These are phyloP conservation scores for Aspergillus nomiae DNA, from an alignment of 2,329 filamentous ascomycete genomes.

Conservation along the genomic window DNA sequence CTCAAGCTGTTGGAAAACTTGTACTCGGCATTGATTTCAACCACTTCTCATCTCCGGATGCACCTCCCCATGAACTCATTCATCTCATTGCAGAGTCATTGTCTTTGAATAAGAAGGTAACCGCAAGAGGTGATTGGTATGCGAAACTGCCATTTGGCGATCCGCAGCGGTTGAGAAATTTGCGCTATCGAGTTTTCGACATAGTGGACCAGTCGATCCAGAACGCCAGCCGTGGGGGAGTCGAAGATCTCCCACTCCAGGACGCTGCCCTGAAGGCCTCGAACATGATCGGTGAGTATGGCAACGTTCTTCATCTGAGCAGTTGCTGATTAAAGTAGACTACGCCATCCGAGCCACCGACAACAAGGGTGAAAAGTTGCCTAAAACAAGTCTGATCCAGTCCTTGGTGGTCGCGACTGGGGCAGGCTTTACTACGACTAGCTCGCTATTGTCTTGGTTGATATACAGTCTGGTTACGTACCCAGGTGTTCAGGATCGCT, in stretches of 20 bases:
- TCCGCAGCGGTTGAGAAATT: constrained; percentile 43
- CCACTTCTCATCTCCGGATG: constrained; percentile 47
- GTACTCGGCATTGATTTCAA: constrained; percentile 48
- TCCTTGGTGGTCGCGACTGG: constrained; percentile 55
- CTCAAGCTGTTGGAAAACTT: constrained; percentile 48
- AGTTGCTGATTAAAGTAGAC: background rate
- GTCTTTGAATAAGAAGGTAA: constrained; percentile 61
- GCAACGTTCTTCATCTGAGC: background rate
- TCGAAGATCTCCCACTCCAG: constrained; percentile 34
- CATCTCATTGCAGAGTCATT: constrained; percentile 53
- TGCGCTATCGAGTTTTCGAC: constrained; percentile 16
- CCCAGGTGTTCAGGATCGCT: constrained; percentile 56
- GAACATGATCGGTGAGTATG: constrained; percentile 39
- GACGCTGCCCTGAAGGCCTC: constrained; percentile 48
- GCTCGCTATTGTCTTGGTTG: constrained; percentile 59
- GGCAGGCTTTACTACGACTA: constrained; percentile 63
- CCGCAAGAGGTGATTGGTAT: constrained; percentile 60
- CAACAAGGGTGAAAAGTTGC: constrained; percentile 56
- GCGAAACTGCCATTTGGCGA: constrained; percentile 60
- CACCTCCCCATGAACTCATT: constrained; percentile 56
- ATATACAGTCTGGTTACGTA: constrained; percentile 57
- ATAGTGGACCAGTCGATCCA: constrained; percentile 27
- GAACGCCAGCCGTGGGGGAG: constrained; percentile 22
- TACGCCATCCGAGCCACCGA: constrained; percentile 53
- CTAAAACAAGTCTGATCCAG: constrained; percentile 42